Evolutionary conservation across 768 basidiomycete species (phyloP), one percentile per base, ranked within the genome.

Genomic region (Leccinum olivaceopallidum): DNA sequence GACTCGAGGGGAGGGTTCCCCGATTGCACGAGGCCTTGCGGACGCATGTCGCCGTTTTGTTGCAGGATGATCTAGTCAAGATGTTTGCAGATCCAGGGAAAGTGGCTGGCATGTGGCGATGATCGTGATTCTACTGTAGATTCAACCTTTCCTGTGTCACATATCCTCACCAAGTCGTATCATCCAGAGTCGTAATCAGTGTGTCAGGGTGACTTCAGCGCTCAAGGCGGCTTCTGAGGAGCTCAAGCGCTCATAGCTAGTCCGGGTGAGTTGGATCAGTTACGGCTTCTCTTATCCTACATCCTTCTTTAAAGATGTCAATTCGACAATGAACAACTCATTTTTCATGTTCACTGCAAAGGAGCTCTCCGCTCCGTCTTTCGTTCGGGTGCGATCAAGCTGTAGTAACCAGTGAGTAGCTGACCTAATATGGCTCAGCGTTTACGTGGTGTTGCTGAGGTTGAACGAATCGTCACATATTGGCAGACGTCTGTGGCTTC

Each of bases 1-100:
- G 88, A 62, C 75, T 93, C n/a, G 65, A 80, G 22, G 85, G 86
- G 20, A 83, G 90, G 42, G 88, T 88, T 12, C 78, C 83, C 1
- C 71, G 84, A 48, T 73, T 93, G 28, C 80, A 91, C 59, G 75
- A 79, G 22, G 79, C 89, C 13, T 69, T 94, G 60, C 73, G 71
- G 8, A 78, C 75, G 3, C 74, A 75, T 34, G 83, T 83, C 64
- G 86, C 88, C 14, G 68, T 76, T 49, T 74, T 77, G 13, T 75
- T 93, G 50, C 83, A 86, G 60, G 76, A 80, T 20, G 91, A 94
- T 70, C 74, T 92, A 39, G 64, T 73, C 3, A 75, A 75, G 56
- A 79, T 82, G 54, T 71, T 72, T 22, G 75, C 75, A 7, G 77
- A 76, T 10, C 30, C 30, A 77, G 77, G 50, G 78, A 78, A 53